These are phyloP conservation scores for Paecilomyces formosus DNA, from an alignment of 2,329 filamentous ascomycete species.

Conservation along the genomic window DNA sequence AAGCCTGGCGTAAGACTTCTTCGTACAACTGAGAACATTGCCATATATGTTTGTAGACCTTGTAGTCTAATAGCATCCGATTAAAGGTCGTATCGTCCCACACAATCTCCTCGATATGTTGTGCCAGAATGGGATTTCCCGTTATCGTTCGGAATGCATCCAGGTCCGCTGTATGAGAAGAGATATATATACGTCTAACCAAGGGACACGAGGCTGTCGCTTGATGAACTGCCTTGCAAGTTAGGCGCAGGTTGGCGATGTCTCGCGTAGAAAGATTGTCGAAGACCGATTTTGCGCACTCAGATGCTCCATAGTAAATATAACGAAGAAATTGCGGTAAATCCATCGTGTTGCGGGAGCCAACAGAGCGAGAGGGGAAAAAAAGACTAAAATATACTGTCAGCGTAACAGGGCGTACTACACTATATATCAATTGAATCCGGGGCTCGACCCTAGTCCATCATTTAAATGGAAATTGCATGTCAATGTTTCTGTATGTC, in stretches of 20 bases:
- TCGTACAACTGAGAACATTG: neutral
- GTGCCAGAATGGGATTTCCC: neutral
- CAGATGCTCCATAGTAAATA: neutral
- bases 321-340: neutral
- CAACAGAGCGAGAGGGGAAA: neutral
- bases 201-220: neutral
- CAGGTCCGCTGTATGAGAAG: conserved; percentile 1
- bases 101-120: neutral
- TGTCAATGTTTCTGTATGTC: neutral
- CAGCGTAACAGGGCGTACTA: neutral
- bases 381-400: neutral
- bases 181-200: neutral
- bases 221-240: neutral
- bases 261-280: neutral
- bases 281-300: neutral
- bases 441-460: neutral
- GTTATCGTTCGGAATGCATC: conserved; percentile 1
- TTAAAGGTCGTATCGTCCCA: conserved; percentile 1
- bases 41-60: neutral
- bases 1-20: neutral
- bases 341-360: neutral
- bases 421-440: neutral
- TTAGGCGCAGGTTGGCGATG: neutral
- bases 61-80: neutral
- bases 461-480: neutral